A percentile compares a stretch with the other conserved stretches of the same genome.
Conservation (phyloP, 1,284 basidiomycete species). For the Earliella scabrosa region DNA sequence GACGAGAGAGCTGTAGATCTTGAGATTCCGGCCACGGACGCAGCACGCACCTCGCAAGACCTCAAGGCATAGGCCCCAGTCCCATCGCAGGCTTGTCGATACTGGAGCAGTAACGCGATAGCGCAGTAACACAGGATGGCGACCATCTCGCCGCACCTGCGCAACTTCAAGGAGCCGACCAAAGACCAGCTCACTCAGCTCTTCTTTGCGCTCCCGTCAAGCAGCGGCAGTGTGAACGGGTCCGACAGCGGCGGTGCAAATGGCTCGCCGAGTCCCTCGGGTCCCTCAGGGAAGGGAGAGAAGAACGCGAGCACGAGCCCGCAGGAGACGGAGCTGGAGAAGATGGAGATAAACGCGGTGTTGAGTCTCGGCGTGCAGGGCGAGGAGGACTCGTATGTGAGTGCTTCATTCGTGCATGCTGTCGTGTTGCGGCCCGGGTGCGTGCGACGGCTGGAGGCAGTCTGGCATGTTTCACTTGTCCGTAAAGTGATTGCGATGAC, state of each 20-base stretch:
- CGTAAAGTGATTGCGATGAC: no score
- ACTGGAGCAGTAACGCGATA: background rate
- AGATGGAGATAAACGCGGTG: constrained; percentile 92
- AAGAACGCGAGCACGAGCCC: constrained; percentile 18
- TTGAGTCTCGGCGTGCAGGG: constrained; percentile 80
- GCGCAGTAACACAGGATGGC: constrained; percentile 63
- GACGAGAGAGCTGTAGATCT: background rate
- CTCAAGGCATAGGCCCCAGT: no score
- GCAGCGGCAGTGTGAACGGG: constrained; percentile 11
- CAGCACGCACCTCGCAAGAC: no score
- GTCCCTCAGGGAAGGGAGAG: constrained; percentile 31
- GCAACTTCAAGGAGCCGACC: constrained; percentile 89
- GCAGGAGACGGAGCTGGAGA: constrained; percentile 51
- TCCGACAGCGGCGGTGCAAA: constrained; percentile 8
- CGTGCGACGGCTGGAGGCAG: background rate
- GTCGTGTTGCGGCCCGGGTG: no score
- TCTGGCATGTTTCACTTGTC: no score
- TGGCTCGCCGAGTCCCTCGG: background rate
- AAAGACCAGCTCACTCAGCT: constrained; percentile 83
- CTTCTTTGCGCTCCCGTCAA: constrained; percentile 82
- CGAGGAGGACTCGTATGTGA: constrained; percentile 91
- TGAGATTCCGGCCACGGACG: background rate
- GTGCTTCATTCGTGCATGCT: constrained; percentile 47
- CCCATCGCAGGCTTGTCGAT: no score
- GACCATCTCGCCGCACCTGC: constrained; percentile 82